Percentiles rank a stretch among this genome's conserved stretches.
Evolutionary conservation across 176 grass and related monocot genomes (phyloP).

Genomic region (Puya raimondii): DNA sequence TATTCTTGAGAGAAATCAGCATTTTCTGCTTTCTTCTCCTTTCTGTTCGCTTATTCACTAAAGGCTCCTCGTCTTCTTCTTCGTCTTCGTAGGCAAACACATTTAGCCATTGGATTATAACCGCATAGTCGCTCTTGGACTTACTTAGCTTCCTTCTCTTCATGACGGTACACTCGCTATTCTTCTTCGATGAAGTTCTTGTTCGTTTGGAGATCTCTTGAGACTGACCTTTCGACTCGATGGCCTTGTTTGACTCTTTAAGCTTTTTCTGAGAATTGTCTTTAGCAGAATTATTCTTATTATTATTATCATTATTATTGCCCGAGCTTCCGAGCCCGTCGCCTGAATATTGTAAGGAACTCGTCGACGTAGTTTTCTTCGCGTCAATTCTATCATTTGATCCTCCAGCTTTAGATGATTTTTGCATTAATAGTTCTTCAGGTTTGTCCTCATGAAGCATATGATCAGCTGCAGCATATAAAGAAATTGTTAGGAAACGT

Average conservation of each 20-base stretch:
- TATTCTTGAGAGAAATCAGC: constrained; percentile 17
- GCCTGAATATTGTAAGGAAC: constrained; percentile 18
- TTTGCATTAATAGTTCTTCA: constrained; percentile 17
- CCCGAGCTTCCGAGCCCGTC: constrained; percentile 17
- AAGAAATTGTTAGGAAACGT: constrained; percentile 12
- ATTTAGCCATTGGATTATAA: constrained; percentile 37
- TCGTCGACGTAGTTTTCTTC: constrained; percentile 11
- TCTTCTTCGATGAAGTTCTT: constrained; percentile 25
- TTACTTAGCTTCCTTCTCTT: constrained; percentile 43
- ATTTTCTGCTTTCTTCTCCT: constrained; percentile 35
- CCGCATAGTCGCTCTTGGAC: constrained; percentile 11
- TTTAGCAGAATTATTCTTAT: constrained; percentile 15
- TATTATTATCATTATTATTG: not conserved
- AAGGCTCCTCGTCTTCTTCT: constrained; percentile 42
- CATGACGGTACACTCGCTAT: constrained; percentile 17
- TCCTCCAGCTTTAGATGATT: constrained; percentile 16
- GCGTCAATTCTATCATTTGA: constrained; percentile 22
- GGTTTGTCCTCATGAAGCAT: constrained; percentile 20
- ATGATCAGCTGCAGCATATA: constrained; percentile 25
- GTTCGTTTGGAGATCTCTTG: constrained; percentile 27
- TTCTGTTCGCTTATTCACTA: constrained; percentile 58
- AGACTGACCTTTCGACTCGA: not conserved
- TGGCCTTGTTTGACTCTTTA: constrained; percentile 16
- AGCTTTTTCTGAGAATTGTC: constrained; percentile 27
- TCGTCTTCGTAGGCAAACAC: constrained; percentile 30